phyloP scores from a whole-genome alignment of 331 rosid genomes.

The Arachis monticola region DNA sequence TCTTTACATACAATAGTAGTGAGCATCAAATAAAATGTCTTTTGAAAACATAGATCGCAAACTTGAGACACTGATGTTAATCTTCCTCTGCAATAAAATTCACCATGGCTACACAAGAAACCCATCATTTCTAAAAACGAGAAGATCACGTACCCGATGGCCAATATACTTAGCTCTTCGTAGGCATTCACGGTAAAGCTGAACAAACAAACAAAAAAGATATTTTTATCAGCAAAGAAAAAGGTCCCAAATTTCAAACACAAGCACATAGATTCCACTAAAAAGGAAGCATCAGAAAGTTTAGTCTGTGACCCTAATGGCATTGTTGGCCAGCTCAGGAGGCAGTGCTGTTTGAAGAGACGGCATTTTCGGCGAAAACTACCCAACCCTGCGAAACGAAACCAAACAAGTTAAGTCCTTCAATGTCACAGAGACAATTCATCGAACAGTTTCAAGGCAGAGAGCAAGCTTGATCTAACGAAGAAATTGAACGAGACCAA shows the following conservation, averaged over 20 bases:
- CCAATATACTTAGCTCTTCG: conserved; percentile 92
- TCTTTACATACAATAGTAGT: conserved; percentile 11
- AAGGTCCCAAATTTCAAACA: neutral
- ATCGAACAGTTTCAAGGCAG: conserved; percentile 38
- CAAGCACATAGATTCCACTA: neutral
- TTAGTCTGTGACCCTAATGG: conserved; percentile 62
- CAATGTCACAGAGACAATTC: conserved; percentile 25
- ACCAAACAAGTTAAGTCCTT: neutral
- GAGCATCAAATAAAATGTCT: conserved; percentile 5
- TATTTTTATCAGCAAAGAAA: neutral
- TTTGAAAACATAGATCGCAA: conserved; percentile 6
- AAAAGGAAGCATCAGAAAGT: neutral
- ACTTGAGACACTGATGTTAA: neutral
- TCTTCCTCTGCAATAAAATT: neutral
- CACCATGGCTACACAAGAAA: conserved; percentile 28
- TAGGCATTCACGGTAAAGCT: conserved; percentile 95
- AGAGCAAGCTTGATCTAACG: neutral
- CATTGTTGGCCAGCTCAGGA: conserved; percentile 97
- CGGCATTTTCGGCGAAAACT: conserved; percentile 56
- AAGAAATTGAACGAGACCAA: neutral
- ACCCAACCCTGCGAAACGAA: conserved; percentile 32
- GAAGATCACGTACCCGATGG: conserved; percentile 56
- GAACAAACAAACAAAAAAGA: neutral
- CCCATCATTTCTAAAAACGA: neutral
- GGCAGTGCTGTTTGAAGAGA: conserved; percentile 91